phyloP scores from a whole-genome alignment of 192 early-diverging fungal species.

The Lunasporangiospora selenospora region DNA sequence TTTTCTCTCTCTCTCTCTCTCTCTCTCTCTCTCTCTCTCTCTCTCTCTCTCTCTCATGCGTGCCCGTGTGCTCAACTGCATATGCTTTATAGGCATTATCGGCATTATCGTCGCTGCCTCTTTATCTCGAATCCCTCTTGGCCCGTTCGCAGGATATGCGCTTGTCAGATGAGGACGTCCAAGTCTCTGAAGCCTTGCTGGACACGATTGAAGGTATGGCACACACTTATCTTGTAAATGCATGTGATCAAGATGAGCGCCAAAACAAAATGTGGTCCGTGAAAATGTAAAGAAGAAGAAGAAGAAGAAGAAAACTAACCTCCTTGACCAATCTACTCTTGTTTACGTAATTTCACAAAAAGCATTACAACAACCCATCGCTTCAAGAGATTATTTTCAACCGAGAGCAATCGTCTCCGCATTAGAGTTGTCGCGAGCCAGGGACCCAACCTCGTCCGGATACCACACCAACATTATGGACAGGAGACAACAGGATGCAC shows the following conservation, averaged over 20 bases:
- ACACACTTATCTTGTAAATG: too few species aligned
- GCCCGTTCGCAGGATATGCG: constrained; percentile 21
- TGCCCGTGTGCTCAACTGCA: neutral
- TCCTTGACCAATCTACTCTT: too few species aligned
- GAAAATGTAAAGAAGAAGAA: too few species aligned
- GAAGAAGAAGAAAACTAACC: too few species aligned
- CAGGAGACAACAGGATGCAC: constrained; percentile 86
- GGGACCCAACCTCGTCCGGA: constrained; percentile 31
- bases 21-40: neutral
- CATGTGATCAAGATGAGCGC: too few species aligned
- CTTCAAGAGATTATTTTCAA: constrained; percentile 54
- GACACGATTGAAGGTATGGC: constrained; percentile 42
- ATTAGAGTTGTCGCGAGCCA: constrained; percentile 48
- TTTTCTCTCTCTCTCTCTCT: too few species aligned
- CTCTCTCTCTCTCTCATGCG: constrained; percentile 2
- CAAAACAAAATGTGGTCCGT: too few species aligned
- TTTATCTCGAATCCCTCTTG: constrained; percentile 48
- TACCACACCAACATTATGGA: constrained; percentile 64
- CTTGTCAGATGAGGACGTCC: constrained; percentile 17
- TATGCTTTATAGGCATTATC: constrained; percentile 54
- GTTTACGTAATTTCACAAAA: too few species aligned
- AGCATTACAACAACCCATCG: constrained; percentile 43
- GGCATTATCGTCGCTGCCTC: constrained; percentile 40
- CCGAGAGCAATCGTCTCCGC: constrained; percentile 69
- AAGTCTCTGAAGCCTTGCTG: constrained; percentile 29